phyloP scores from a whole-genome alignment of 2,329 filamentous ascomycete genomes.

The Clonostachys byssicola region DNA sequence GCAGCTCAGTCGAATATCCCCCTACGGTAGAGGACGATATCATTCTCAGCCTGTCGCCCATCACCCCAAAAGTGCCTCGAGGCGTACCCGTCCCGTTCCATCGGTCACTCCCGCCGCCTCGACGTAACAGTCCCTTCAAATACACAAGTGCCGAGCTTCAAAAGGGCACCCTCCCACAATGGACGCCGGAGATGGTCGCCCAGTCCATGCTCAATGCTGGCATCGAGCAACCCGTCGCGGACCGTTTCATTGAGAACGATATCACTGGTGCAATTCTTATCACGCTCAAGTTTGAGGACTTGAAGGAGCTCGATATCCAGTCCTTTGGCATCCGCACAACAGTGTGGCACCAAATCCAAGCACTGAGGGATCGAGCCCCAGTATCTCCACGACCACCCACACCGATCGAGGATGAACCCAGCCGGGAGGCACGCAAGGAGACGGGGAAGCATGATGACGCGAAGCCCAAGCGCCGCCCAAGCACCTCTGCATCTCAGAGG shows the following conservation, averaged over 20 bases:
- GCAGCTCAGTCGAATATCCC: slow-evolving; percentile 47
- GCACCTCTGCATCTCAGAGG: slow-evolving; percentile 31
- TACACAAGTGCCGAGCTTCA: slow-evolving; percentile 56
- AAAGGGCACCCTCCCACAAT: slow-evolving; percentile 54
- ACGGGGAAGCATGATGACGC: slow-evolving; percentile 28
- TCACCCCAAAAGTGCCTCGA: slow-evolving; percentile 60
- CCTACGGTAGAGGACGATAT: slow-evolving; percentile 38
- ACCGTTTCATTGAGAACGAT: slow-evolving; percentile 87
- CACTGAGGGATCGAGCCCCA: slow-evolving; percentile 54
- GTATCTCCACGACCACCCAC: slow-evolving; percentile 50
- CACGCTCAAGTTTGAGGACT: slow-evolving; percentile 86
- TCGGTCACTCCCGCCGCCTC: slow-evolving; percentile 11
- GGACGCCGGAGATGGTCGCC: slow-evolving; percentile 74
- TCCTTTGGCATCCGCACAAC: slow-evolving; percentile 79
- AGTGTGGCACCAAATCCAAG: slow-evolving; percentile 76
- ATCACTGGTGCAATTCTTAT: slow-evolving; percentile 85
- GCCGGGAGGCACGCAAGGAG: slow-evolving; percentile 43
- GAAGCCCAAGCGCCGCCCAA: slow-evolving; percentile 28
- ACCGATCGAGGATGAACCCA: slow-evolving; percentile 56
- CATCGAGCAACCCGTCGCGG: slow-evolving; percentile 71
- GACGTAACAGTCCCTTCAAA: slow-evolving; percentile 47
- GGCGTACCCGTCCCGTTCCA: slow-evolving; percentile 11
- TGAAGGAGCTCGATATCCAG: slow-evolving; percentile 75
- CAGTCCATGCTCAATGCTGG: slow-evolving; percentile 84
- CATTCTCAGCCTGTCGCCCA: slow-evolving; percentile 66